These are phyloP conservation scores for Puccinia novopanici DNA, from an alignment of 1,284 basidiomycete species.

Conservation along the genomic window DNA sequence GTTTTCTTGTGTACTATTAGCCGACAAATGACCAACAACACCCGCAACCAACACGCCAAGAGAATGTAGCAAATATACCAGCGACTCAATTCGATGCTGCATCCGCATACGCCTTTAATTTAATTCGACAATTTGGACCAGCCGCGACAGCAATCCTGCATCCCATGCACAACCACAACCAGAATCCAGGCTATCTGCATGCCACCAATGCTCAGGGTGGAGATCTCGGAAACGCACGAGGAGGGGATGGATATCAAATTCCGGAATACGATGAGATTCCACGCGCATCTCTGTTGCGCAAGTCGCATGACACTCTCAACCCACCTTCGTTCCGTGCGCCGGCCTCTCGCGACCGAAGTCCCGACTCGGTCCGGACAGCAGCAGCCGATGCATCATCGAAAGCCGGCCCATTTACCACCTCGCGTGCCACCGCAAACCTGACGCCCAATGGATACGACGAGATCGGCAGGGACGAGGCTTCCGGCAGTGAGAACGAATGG, in stretches of 20 bases:
- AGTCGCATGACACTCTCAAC: constrained; percentile 6
- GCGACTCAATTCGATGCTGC: constrained; percentile 15
- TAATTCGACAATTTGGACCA: constrained; percentile 43
- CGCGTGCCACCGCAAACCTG: background rate
- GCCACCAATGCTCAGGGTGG: background rate
- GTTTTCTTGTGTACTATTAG: background rate
- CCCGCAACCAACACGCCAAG: background rate
- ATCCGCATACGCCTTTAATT: constrained; percentile 23
- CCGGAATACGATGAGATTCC: constrained; percentile 30
- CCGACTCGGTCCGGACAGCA: background rate
- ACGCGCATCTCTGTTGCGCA: background rate
- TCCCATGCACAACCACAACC: constrained; percentile 45
- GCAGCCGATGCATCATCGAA: background rate
- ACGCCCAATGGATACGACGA: constrained; percentile 43
- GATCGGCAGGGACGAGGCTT: constrained; percentile 45
- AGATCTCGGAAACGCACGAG: background rate
- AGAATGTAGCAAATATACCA: background rate
- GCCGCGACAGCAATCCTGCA: constrained; percentile 43
- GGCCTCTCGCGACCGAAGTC: background rate
- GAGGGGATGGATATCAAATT: constrained; percentile 12
- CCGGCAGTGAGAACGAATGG: constrained; percentile 48
- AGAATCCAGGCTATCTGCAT: constrained; percentile 10
- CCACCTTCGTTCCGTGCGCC: background rate
- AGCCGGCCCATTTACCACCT: background rate
- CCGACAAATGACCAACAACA: constrained; percentile 3